These are phyloP conservation scores for Scleromitrula shiraiana DNA, from an alignment of 2,329 filamentous ascomycete genomes.

Conservation along the genomic window DNA sequence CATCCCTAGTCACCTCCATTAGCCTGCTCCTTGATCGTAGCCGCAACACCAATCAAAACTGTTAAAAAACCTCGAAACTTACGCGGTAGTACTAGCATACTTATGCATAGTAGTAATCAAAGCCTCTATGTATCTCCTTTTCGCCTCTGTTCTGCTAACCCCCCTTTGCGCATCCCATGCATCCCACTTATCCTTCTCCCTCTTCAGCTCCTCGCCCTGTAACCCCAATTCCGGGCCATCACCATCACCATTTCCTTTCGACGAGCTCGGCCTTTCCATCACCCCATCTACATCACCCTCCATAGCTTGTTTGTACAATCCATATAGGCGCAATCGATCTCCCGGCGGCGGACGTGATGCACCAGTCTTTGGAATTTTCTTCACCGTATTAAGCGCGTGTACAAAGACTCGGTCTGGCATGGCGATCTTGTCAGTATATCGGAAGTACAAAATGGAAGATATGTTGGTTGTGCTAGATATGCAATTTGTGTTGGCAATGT, in stretches of 20 bases:
- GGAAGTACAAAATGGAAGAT: not conserved
- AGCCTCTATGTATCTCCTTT: conserved; percentile 86
- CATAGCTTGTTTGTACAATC: conserved; percentile 98
- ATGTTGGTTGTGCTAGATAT: not conserved
- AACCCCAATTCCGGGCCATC: conserved; percentile 19
- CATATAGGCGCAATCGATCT: conserved; percentile 88
- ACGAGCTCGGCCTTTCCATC: conserved; percentile 68
- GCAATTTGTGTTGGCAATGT: conserved; percentile 1
- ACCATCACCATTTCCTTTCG: conserved; percentile 51
- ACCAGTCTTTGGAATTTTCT: conserved; percentile 91
- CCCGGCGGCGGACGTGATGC: conserved; percentile 77
- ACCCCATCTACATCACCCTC: conserved; percentile 94
- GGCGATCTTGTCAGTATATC: not conserved
- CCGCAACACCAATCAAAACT: no score
- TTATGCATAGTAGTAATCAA: conserved; percentile 95
- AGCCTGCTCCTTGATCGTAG: no score
- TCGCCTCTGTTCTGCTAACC: conserved; percentile 81
- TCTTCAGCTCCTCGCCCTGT: conserved; percentile 36
- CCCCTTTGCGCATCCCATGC: conserved; percentile 88
- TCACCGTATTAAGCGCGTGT: conserved; percentile 97
- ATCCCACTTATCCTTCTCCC: conserved; percentile 70
- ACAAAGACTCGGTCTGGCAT: conserved; percentile 87
- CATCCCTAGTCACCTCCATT: conserved; percentile 46
- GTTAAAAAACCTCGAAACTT: conserved; percentile 34
- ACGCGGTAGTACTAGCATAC: conserved; percentile 78